Conservation (phyloP, 805 yeast genomes). For the Candida ficus region DNA sequence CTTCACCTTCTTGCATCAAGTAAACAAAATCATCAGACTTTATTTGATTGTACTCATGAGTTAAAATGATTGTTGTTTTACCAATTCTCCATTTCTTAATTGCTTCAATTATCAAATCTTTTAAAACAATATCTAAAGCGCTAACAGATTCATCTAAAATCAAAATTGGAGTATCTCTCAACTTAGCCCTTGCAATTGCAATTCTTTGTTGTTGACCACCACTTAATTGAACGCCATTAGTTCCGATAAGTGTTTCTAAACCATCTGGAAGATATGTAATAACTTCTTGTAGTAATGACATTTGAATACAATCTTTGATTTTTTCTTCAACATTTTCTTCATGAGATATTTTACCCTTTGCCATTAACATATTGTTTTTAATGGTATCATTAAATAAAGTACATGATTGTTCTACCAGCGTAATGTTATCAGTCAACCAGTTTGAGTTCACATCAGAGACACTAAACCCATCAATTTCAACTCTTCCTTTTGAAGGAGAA, state of each 20-base stretch:
- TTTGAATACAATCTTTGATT: conserved; percentile 40
- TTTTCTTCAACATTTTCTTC: conserved; percentile 20
- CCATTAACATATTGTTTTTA: conserved; percentile 57
- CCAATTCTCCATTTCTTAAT: conserved; percentile 57
- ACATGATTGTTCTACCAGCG: conserved; percentile 70
- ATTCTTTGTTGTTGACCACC: conserved; percentile 92
- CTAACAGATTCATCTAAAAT: conserved; percentile 84
- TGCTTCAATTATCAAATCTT: conserved; percentile 40
- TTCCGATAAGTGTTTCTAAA: conserved; percentile 45
- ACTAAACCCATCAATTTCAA: conserved; percentile 51
- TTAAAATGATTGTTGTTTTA: conserved; percentile 73
- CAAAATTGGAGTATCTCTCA: conserved; percentile 69
- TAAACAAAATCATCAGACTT: conserved; percentile 50
- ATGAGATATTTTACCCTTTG: background rate
- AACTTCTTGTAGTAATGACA: conserved; percentile 49
- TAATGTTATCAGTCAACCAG: conserved; percentile 60
- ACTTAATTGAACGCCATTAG: conserved; percentile 49
- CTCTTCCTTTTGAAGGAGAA: conserved; percentile 42
- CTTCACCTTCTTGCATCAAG: conserved; percentile 53
- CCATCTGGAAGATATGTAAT: conserved; percentile 49
- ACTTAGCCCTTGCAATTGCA: conserved; percentile 75
- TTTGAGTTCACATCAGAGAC: conserved; percentile 35
- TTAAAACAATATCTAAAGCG: conserved; percentile 61
- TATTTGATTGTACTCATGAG: conserved; percentile 70
- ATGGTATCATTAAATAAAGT: conserved; percentile 61